A percentile compares a stretch with the other conserved stretches of the same genome.
phyloP scores from a whole-genome alignment of 2,329 filamentous ascomycete species.

The Xylariales sp. region DNA sequence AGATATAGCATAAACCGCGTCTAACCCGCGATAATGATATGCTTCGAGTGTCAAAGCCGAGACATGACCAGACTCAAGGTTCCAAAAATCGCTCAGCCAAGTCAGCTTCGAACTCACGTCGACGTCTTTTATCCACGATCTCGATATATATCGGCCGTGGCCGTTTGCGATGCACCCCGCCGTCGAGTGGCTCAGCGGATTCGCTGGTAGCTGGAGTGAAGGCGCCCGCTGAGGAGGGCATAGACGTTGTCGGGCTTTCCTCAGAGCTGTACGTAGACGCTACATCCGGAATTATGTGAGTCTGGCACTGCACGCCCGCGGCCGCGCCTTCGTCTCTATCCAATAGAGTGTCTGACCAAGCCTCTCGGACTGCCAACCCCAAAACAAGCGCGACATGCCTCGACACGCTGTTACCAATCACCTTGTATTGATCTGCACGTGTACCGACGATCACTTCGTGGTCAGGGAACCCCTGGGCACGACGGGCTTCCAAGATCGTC shows the following conservation, averaged over 20 bases:
- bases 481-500: constrained; percentile 73
- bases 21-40: background rate
- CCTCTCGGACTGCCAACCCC: constrained; percentile 72
- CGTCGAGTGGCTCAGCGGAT: constrained; percentile 33
- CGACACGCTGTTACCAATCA: constrained; percentile 83
- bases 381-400: constrained; percentile 74
- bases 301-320: background rate
- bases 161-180: constrained; percentile 38
- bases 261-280: constrained; percentile 18
- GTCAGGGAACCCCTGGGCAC: constrained; percentile 78
- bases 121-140: constrained; percentile 35
- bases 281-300: background rate
- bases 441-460: constrained; percentile 75
- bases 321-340: constrained; percentile 17
- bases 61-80: background rate
- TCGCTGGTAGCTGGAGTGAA: constrained; percentile 43
- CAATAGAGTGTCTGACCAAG: constrained; percentile 58
- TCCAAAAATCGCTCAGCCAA: constrained; percentile 2
- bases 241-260: constrained; percentile 12
- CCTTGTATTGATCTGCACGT: constrained; percentile 66
- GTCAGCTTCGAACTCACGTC: background rate
- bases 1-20: background rate
- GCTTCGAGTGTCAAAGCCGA: background rate
- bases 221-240: constrained; percentile 12
- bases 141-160: constrained; percentile 32